These are phyloP conservation scores for Trebouxia sp. DNA, from an alignment of 139 green algal genomes.

Conservation along the genomic window DNA sequence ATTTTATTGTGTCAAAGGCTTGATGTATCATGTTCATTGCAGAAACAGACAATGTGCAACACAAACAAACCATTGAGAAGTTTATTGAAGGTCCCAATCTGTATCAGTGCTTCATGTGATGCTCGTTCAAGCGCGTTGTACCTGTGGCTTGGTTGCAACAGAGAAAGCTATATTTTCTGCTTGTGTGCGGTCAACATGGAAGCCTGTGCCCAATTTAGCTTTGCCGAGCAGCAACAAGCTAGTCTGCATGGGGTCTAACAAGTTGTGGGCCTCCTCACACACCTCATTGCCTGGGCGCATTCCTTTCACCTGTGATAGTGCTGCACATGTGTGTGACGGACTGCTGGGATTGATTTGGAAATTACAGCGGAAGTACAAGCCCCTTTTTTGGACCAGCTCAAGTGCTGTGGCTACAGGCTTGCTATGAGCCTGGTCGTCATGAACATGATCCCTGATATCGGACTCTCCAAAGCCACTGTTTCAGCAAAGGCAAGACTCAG, in stretches of 20 bases:
- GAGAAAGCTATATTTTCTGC: neutral
- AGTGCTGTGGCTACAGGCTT: conserved; percentile 1
- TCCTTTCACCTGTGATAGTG: neutral
- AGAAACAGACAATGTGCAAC: neutral
- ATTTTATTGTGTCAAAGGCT: conserved; percentile 1
- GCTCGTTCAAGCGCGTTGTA: neutral
- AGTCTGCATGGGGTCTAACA: neutral
- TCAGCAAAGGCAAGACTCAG: conserved; percentile 26
- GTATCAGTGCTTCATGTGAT: neutral
- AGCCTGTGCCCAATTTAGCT: neutral
- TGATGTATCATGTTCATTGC: neutral
- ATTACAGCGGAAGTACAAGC: neutral
- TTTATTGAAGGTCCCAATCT: neutral
- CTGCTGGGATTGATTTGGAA: conserved; percentile 13
- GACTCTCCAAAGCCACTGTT: conserved; percentile 27
- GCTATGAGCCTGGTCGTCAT: conserved; percentile 27
- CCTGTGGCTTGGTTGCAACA: neutral
- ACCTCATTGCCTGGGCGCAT: neutral
- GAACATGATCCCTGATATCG: conserved; percentile 27
- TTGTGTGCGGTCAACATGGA: neutral
- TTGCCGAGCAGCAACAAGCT: neutral
- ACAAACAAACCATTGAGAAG: conserved; percentile 1
- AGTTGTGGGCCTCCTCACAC: neutral
- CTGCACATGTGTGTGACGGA: neutral
- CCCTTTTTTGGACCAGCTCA: neutral